Percentiles rank a stretch among this genome's conserved stretches.
Conservation (phyloP, 192 early-diverging fungal genomes). For the Lunasporangiospora selenospora region DNA sequence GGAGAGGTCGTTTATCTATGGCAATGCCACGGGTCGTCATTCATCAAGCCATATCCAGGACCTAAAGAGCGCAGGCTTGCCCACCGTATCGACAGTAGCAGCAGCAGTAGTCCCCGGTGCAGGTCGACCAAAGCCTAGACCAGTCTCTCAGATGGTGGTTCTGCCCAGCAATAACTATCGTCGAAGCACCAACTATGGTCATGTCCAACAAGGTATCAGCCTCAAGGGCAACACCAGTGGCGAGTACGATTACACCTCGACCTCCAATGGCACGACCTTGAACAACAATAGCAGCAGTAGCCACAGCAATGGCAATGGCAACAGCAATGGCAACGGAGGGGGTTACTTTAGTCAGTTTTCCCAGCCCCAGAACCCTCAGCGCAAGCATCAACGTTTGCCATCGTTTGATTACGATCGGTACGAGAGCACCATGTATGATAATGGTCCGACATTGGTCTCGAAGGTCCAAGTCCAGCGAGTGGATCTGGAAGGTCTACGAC, state of each 20-base stretch:
- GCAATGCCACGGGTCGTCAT: background rate
- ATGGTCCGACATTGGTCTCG: conserved; percentile 29
- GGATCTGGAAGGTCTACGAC: conserved; percentile 41
- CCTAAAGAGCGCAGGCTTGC: too few species aligned
- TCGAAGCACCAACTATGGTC: conserved; percentile 19
- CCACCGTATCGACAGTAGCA: background rate
- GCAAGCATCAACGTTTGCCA: background rate
- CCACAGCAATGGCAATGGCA: conserved; percentile 1
- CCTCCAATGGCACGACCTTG: conserved; percentile 27
- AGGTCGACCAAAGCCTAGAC: conserved; percentile 5
- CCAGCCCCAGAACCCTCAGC: background rate
- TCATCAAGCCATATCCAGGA: too few species aligned
- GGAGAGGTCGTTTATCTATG: background rate
- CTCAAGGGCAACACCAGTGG: conserved; percentile 20
- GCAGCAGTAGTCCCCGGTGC: background rate
- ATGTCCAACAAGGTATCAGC: too few species aligned
- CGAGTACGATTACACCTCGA: conserved; percentile 14
- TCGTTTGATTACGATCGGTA: conserved; percentile 7
- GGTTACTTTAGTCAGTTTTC: background rate
- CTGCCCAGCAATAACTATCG: conserved; percentile 17
- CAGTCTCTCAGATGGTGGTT: conserved; percentile 25
- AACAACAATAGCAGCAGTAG: conserved; percentile 13
- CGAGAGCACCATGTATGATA: conserved; percentile 20
- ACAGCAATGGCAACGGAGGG: conserved; percentile 3
- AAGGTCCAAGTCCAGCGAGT: conserved; percentile 34